Percentiles rank a stretch among this genome's conserved stretches.
Evolutionary conservation across 1,284 basidiomycete genomes (phyloP).

Genomic region (Phenoliferia sp.): DNA sequence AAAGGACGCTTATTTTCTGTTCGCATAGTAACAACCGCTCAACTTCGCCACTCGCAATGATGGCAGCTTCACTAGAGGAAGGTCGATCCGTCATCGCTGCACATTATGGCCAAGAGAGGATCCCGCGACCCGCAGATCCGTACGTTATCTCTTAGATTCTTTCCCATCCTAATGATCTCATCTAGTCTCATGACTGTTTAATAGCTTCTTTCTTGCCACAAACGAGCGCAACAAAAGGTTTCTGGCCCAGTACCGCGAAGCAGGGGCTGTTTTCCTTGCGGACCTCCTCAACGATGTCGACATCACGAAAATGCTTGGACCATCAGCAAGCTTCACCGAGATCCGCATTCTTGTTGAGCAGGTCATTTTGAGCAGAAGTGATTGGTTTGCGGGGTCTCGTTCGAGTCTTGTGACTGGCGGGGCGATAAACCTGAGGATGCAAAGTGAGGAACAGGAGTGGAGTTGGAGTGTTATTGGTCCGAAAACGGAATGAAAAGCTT

Average conservation of each 20-base stretch:
- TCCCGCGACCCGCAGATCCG: no score
- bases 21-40: no score
- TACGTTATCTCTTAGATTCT: no score
- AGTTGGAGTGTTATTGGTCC: background rate
- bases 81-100: no score
- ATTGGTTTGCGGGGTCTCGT: background rate
- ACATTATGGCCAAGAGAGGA: no score
- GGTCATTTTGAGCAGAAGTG: background rate
- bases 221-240: slow-evolving; percentile 41
- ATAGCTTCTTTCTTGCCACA: slow-evolving; percentile 53
- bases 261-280: background rate
- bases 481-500: no score
- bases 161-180: no score
- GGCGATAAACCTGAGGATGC: background rate
- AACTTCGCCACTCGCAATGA: no score
- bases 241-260: background rate
- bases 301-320: background rate
- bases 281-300: background rate
- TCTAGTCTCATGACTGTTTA: no score
- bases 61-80: no score
- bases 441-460: background rate
- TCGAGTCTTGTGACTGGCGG: background rate
- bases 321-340: background rate
- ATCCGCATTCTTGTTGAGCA: background rate
- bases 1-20: no score